Evolutionary conservation across 2,329 filamentous ascomycete species (phyloP).

Genomic region (Zasmidium angulare): DNA sequence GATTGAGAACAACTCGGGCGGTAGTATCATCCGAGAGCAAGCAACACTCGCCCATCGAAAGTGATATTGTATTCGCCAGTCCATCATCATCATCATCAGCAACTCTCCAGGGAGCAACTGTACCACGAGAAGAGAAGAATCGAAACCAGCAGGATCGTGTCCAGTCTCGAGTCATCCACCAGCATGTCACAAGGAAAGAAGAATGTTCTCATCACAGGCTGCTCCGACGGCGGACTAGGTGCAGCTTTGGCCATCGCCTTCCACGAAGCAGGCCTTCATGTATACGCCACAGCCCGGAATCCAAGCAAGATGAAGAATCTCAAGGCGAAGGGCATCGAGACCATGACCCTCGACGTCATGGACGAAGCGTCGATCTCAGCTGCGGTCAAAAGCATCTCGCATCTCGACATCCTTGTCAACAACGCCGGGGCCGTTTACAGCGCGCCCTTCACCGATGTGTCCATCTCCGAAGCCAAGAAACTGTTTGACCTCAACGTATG

Average conservation of each 20-base stretch:
- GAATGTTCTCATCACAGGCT: conserved; percentile 29
- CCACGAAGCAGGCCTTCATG: conserved; percentile 37
- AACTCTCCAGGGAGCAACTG: no score
- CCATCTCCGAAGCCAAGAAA: conserved; percentile 26
- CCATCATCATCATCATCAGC: no score
- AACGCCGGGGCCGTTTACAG: conserved; percentile 47
- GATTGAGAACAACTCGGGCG: no score
- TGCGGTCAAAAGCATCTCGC: conserved; percentile 26
- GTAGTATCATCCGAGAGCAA: no score
- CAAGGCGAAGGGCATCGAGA: conserved; percentile 26
- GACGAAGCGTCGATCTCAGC: conserved; percentile 32
- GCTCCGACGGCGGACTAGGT: conserved; percentile 43
- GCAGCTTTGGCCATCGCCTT: conserved; percentile 41
- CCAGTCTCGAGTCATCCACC: no score
- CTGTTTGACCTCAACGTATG: conserved; percentile 39
- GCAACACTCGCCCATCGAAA: no score
- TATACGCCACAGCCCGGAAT: conserved; percentile 46
- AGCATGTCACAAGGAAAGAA: no score
- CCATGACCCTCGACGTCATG: conserved; percentile 33
- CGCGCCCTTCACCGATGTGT: conserved; percentile 30
- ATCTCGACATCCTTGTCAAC: conserved; percentile 48
- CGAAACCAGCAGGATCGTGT: no score
- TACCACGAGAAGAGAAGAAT: no score
- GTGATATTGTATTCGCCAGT: no score
- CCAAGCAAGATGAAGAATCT: conserved; percentile 32